A percentile compares a stretch with the other conserved stretches of the same genome.
Conservation (phyloP, 306 rosid species). For the Castanea crenata region DNA sequence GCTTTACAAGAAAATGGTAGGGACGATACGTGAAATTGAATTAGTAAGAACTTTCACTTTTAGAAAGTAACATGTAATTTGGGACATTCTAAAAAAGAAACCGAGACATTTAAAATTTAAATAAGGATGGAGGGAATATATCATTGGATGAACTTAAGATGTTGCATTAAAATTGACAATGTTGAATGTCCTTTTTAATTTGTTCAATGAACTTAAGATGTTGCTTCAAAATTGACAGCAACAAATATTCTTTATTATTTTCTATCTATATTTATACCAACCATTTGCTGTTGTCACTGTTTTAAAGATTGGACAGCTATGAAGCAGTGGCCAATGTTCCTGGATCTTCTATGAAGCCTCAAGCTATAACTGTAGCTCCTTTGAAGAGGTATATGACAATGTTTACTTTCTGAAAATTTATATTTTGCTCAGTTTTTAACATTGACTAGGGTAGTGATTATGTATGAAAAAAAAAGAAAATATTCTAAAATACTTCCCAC, state of each 20-base stretch:
- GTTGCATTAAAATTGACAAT: neutral
- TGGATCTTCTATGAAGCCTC: constrained; percentile 36
- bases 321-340: constrained; percentile 38
- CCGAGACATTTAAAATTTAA: too few relatives aligned
- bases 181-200: neutral
- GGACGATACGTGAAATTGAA: too few relatives aligned
- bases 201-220: neutral
- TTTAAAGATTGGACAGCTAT: constrained; percentile 36
- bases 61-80: too few relatives aligned
- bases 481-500: too few relatives aligned
- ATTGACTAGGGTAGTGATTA: constrained; percentile 4
- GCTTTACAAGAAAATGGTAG: too few relatives aligned
- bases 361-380: constrained; percentile 58
- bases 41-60: too few relatives aligned
- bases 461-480: too few relatives aligned
- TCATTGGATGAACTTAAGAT: neutral
- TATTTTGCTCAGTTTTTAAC: neutral
- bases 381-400: constrained; percentile 54
- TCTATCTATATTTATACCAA: neutral
- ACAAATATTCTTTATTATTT: neutral
- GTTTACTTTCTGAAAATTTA: neutral
- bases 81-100: too few relatives aligned
- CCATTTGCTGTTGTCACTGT: neutral
- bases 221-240: neutral
- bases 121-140: too few relatives aligned